These are phyloP conservation scores for Leccinum aurantiacum DNA, from an alignment of 768 basidiomycete genomes.

Conservation along the genomic window DNA sequence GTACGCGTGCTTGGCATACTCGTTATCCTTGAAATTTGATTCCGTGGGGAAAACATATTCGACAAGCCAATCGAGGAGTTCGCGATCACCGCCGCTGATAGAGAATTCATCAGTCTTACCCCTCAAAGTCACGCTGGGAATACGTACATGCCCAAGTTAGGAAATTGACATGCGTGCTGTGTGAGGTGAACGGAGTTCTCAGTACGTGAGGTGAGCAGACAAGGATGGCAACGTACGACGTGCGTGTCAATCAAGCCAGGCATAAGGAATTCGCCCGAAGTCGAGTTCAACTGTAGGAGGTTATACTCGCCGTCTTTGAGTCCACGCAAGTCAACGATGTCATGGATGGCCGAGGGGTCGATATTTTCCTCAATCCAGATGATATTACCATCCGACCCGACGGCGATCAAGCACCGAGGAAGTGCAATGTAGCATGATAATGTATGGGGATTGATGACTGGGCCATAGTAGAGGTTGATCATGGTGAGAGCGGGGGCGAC, in stretches of 20 bases:
- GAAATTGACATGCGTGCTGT: conserved; percentile 40
- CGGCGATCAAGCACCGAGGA: conserved; percentile 55
- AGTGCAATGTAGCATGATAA: conserved; percentile 44
- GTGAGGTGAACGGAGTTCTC: neutral
- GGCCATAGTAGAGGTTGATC: conserved; percentile 52
- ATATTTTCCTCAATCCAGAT: conserved; percentile 72
- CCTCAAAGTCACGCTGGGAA: neutral
- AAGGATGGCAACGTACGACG: conserved; percentile 53
- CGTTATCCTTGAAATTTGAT: conserved; percentile 60
- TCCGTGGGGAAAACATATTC: conserved; percentile 86
- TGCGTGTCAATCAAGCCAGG: conserved; percentile 92
- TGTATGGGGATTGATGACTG: conserved; percentile 52
- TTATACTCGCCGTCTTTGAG: conserved; percentile 31
- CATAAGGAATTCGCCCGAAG: conserved; percentile 65
- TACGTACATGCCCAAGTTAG: conserved; percentile 35
- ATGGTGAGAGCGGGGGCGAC: conserved; percentile 1
- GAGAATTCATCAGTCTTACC: neutral
- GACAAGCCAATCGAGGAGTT: conserved; percentile 84
- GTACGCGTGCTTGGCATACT: conserved; percentile 70
- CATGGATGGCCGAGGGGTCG: conserved; percentile 44
- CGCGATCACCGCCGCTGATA: conserved; percentile 70
- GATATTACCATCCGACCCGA: conserved; percentile 53
- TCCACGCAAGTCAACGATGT: conserved; percentile 51
- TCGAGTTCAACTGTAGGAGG: conserved; percentile 36
- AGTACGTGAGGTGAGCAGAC: neutral